phyloP scores from a whole-genome alignment of 106 monocot genomes.

The Acorus calamus region DNA sequence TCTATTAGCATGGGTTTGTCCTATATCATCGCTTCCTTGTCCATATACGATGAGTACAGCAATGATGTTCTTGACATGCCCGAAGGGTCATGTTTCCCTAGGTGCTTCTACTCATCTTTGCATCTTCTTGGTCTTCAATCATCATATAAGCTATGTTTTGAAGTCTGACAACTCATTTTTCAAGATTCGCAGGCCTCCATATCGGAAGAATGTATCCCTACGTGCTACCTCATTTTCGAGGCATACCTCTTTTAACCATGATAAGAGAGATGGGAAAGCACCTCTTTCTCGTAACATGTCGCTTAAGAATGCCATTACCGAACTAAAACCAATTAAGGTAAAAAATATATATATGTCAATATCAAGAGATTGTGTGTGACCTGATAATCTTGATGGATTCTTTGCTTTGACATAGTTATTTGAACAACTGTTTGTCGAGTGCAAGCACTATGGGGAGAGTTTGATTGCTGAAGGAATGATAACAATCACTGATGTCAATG shows the following conservation, averaged over 20 bases:
- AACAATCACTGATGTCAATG: constrained; percentile 37
- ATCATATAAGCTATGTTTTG: too few relatives aligned
- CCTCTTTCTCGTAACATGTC: constrained; percentile 48
- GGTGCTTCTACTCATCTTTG: constrained; percentile 16
- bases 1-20: constrained; percentile 53
- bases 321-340: constrained; percentile 90
- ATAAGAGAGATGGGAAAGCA: constrained; percentile 32
- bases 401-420: constrained; percentile 32
- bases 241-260: constrained; percentile 29
- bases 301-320: constrained; percentile 54
- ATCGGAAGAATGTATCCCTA: constrained; percentile 28
- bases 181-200: constrained; percentile 25
- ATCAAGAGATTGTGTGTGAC: too few relatives aligned
- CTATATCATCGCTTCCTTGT: constrained; percentile 56
- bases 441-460: constrained; percentile 31
- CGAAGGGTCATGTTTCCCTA: constrained; percentile 90
- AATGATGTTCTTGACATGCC: constrained; percentile 87
- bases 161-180: too few relatives aligned
- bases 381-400: too few relatives aligned
- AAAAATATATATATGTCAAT: not conserved
- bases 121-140: not conserved
- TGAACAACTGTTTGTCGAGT: constrained; percentile 43
- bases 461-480: constrained; percentile 51
- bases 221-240: constrained; percentile 32
- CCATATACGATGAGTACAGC: constrained; percentile 89